A percentile compares a stretch with the other conserved stretches of the same genome.
Evolutionary conservation across 441 rosid genomes (phyloP).

Genomic region (Mallotus japonicus): DNA sequence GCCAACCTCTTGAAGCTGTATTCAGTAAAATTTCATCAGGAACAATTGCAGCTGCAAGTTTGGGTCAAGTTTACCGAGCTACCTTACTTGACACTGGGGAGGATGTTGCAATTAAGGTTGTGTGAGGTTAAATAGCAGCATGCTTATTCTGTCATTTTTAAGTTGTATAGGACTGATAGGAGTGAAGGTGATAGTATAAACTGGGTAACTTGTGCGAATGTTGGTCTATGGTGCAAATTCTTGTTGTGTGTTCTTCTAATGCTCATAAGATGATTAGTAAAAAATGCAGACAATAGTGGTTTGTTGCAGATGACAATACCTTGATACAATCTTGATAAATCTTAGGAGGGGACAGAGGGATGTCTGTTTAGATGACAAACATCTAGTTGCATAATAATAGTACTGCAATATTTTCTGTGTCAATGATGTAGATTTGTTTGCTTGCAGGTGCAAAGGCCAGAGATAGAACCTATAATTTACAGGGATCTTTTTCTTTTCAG

Average conservation of each 20-base stretch:
- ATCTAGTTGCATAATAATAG: neutral
- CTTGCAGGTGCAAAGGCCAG: slow-evolving; percentile 86
- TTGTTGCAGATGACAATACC: neutral
- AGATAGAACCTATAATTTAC: slow-evolving; percentile 88
- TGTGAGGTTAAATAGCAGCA: slow-evolving; percentile 7
- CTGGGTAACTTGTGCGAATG: too few species aligned
- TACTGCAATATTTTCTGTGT: neutral
- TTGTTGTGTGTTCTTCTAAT: neutral
- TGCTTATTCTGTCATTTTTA: neutral
- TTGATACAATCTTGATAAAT: neutral
- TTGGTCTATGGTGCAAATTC: neutral
- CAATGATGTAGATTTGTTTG: slow-evolving; percentile 17
- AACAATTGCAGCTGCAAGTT: slow-evolving; percentile 95
- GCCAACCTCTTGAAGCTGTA: slow-evolving; percentile 82
- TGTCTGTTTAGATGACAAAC: neutral
- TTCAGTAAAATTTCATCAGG: slow-evolving; percentile 79
- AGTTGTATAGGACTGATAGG: too few species aligned
- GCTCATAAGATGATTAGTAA: neutral
- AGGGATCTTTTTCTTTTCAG: slow-evolving; percentile 94
- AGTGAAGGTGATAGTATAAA: too few species aligned
- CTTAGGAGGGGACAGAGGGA: neutral
- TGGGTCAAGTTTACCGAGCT: slow-evolving; percentile 97
- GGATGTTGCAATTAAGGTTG: slow-evolving; percentile 96
- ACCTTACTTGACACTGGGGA: slow-evolving; percentile 82
- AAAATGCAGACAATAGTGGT: neutral